Conservation (phyloP, 148 eudicot genomes). For the Cornus suecica region DNA sequence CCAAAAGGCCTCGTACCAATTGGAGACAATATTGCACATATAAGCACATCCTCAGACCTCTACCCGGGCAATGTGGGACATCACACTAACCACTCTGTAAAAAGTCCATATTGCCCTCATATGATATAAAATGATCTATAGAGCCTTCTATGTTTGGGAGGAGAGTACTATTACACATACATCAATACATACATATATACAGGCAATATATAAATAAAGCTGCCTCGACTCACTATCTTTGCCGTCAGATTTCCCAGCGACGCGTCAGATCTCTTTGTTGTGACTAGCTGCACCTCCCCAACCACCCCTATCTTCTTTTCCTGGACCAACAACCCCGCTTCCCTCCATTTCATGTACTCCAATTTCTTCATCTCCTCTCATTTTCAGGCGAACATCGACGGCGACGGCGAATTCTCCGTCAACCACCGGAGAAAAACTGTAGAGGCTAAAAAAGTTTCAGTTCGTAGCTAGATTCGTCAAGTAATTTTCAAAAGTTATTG, state of each 20-base stretch:
- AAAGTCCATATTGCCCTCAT: too few relatives aligned
- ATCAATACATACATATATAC: background rate
- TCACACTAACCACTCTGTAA: too few relatives aligned
- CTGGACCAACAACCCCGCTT: background rate
- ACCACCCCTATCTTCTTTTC: background rate
- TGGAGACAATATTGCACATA: too few relatives aligned
- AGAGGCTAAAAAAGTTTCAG: background rate
- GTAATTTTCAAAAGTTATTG: background rate
- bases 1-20: too few relatives aligned
- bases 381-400: background rate
- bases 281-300: background rate
- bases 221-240: constrained; percentile 19
- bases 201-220: constrained; percentile 6
- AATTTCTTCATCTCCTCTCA: background rate
- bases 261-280: constrained; percentile 14
- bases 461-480: background rate
- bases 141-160: too few relatives aligned
- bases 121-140: too few relatives aligned
- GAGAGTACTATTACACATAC: too few relatives aligned
- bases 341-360: background rate
- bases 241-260: constrained; percentile 30
- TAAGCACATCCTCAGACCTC: too few relatives aligned
- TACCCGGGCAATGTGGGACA: too few relatives aligned
- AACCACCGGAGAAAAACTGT: background rate
- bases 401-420: background rate